Evolutionary conservation across 768 basidiomycete genomes (phyloP).

Genomic region (Termitomyces sp.): DNA sequence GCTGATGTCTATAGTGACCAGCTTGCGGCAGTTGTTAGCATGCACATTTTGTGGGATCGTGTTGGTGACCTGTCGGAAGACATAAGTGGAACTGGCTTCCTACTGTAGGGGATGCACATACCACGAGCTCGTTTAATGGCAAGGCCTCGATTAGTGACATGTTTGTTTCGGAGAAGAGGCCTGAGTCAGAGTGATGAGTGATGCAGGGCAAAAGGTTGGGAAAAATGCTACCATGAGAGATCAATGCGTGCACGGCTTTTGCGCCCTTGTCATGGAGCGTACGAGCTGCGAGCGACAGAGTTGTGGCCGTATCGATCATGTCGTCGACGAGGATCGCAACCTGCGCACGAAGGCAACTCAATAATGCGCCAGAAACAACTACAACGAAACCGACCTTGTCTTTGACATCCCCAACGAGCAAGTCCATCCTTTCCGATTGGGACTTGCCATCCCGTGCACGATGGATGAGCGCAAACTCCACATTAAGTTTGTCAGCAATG

Average conservation of each 20-base stretch:
- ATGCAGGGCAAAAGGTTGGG: conserved; percentile 11
- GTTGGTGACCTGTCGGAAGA: conserved; percentile 75
- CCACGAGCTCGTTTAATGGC: conserved; percentile 83
- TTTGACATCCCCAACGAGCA: conserved; percentile 90
- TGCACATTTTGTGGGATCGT: conserved; percentile 84
- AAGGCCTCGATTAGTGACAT: conserved; percentile 63
- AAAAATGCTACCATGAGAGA: conserved; percentile 74
- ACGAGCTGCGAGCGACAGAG: conserved; percentile 78
- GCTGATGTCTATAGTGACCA: conserved; percentile 87
- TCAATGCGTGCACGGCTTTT: conserved; percentile 76
- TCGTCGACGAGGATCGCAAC: conserved; percentile 96
- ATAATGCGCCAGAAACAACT: neutral
- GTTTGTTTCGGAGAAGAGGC: conserved; percentile 74
- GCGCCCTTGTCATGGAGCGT: conserved; percentile 91
- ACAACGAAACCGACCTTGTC: conserved; percentile 58
- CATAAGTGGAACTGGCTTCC: conserved; percentile 3
- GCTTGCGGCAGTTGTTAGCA: conserved; percentile 57
- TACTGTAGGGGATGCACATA: conserved; percentile 29
- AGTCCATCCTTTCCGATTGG: conserved; percentile 78
- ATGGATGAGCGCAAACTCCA: conserved; percentile 96
- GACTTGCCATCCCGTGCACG: conserved; percentile 75
- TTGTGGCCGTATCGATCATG: conserved; percentile 95
- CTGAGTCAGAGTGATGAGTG: conserved; percentile 29
- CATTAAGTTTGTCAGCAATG: conserved; percentile 91
- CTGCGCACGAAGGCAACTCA: conserved; percentile 27